Percentiles rank a stretch among this genome's conserved stretches.
Evolutionary conservation across 805 yeast species (phyloP).

Genomic region (Yarrowia sp.): DNA sequence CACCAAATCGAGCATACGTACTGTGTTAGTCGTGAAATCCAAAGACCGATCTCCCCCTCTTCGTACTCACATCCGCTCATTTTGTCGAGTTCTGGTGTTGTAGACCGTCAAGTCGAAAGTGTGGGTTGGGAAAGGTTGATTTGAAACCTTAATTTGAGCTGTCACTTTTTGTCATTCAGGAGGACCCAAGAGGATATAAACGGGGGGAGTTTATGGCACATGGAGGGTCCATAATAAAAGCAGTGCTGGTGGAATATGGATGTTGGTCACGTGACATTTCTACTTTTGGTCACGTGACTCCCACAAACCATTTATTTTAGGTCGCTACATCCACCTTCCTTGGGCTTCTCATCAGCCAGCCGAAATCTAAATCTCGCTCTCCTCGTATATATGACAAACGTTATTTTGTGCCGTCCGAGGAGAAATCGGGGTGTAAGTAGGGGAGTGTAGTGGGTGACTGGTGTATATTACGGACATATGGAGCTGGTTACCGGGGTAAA

Average conservation of each 20-base stretch:
- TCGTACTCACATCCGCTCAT: constrained; percentile 25
- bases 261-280: neutral
- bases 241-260: too few species aligned
- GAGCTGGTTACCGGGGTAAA: too few species aligned
- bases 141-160: constrained; percentile 7
- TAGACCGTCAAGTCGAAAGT: neutral
- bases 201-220: neutral
- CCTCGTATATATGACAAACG: constrained; percentile 16
- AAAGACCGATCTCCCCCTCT: too few species aligned
- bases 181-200: neutral
- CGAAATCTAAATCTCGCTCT: neutral
- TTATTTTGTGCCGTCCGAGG: neutral
- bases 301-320: too few species aligned
- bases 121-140: constrained; percentile 14
- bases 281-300: neutral
- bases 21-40: constrained; percentile 26
- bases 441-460: neutral
- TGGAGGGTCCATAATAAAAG: neutral
- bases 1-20: constrained; percentile 70
- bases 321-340: neutral
- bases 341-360: neutral
- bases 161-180: neutral
- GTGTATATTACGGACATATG: too few species aligned
- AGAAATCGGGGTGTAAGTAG: neutral
- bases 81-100: too few species aligned